Percentiles rank a stretch among this genome's conserved stretches.
Conservation (phyloP, 2,329 filamentous ascomycete genomes). For the Aspergillus fumigatus region DNA sequence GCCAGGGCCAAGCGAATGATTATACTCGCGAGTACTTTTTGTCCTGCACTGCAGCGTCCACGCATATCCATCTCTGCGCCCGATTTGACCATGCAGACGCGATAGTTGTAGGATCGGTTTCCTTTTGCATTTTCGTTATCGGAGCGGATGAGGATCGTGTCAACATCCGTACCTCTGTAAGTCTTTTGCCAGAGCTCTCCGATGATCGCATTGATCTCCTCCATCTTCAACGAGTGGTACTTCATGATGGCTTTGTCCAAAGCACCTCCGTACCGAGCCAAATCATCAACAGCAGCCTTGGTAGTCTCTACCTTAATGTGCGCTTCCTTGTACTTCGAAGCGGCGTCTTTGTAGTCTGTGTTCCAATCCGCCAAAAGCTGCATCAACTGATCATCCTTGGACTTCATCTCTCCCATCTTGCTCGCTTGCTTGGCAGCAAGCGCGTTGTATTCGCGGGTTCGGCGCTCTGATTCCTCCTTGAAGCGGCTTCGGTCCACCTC, state of each 20-base stretch:
- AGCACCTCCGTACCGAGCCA: slow-evolving; percentile 74
- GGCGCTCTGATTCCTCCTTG: slow-evolving; percentile 61
- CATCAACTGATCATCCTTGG: slow-evolving; percentile 75
- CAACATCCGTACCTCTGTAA: slow-evolving; percentile 95
- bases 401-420: slow-evolving; percentile 72
- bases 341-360: slow-evolving; percentile 79
- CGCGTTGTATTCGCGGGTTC: slow-evolving; percentile 64
- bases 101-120: slow-evolving; percentile 91
- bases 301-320: slow-evolving; percentile 89
- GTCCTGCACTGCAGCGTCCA: slow-evolving; percentile 90
- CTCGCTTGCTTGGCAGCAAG: slow-evolving; percentile 68
- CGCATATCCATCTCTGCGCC: slow-evolving; percentile 99
- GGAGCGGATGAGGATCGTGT: slow-evolving; percentile 91
- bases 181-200: slow-evolving; percentile 96
- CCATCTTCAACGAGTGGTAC: slow-evolving; percentile 95
- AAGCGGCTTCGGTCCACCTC: slow-evolving; percentile 76
- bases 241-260: slow-evolving; percentile 97
- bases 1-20: slow-evolving; percentile 95
- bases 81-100: slow-evolving; percentile 95
- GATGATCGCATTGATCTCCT: slow-evolving; percentile 92
- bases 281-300: slow-evolving; percentile 86
- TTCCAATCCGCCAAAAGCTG: slow-evolving; percentile 75
- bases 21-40: slow-evolving; percentile 94
- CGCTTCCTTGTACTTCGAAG: slow-evolving; percentile 73
- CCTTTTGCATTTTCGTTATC: slow-evolving; percentile 73